These are phyloP conservation scores for Uronychia binucleata DNA, from an alignment of 73 alveolate species.

Conservation along the genomic window DNA sequence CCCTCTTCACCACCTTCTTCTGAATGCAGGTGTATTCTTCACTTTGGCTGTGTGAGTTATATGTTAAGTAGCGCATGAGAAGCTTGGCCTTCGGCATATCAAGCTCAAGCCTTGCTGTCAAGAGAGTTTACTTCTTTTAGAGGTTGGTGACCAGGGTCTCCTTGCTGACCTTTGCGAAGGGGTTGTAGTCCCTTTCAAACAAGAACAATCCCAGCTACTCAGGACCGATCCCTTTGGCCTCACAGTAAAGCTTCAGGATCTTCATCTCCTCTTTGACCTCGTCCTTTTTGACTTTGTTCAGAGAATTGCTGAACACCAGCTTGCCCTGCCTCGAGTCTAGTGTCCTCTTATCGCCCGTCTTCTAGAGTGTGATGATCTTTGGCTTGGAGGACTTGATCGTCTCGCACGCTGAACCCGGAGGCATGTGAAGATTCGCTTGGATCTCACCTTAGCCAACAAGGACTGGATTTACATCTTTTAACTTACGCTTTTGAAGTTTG, in stretches of 20 bases:
- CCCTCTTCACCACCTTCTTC: not conserved
- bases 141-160: not conserved
- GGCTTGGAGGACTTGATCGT: too few relatives aligned
- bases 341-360: too few relatives aligned
- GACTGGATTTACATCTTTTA: too few relatives aligned
- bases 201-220: not conserved
- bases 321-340: too few relatives aligned
- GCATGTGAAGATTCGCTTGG: too few relatives aligned
- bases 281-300: not conserved
- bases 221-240: not conserved
- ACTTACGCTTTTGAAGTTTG: too few relatives aligned
- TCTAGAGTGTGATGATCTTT: too few relatives aligned
- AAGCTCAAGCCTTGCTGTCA: not conserved
- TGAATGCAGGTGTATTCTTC: not conserved
- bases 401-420: too few relatives aligned
- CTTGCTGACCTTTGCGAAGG: not conserved
- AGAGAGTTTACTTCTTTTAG: not conserved
- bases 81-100: not conserved
- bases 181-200: not conserved
- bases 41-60: not conserved
- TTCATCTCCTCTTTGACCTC: not conserved
- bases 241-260: not conserved
- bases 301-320: too few relatives aligned
- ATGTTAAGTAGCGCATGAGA: not conserved
- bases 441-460: too few relatives aligned